Evolutionary conservation across 768 basidiomycete genomes (phyloP), one percentile per base, ranked within the genome.

Genomic region (Pisolithus sp.): DNA sequence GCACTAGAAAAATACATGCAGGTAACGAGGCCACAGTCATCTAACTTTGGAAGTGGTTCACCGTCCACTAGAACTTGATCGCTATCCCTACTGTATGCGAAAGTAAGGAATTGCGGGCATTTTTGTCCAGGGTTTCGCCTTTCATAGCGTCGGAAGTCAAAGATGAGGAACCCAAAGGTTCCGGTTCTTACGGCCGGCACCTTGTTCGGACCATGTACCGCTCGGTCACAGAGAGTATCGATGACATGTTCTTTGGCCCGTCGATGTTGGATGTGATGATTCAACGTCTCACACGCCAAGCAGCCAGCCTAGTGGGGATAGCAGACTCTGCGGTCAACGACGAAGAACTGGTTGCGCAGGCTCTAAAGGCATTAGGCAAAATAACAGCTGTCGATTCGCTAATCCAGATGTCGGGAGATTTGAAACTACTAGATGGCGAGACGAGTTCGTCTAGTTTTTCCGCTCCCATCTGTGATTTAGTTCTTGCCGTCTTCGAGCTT

Each of bases 241-340:
- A 99, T 66, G 96, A 98, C 67, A 91, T 96, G 80, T 86, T 95
- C 69, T 92, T 95, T 57, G 93, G 91, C 3, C 94, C 89, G 2
- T 93, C 92, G 1, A 93, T 96, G 91, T 71, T 97, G 41, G 93
- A 97, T 64, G 86, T 94, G 42, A 89, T 95, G 78, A 90, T 95
- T 40, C 86, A 91, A 59, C 83, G 93, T 2, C 80, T 97, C 17
- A 91, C 87, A 0, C 80, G 84, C 28, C 93, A 97, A 68, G 93
- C 89, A 0, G 89, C 89, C 9, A 90, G 93, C 62, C 83, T 93
- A 53, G 86, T 85, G 3, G 93, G 91, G 2, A 82, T 93, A 49
- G 85, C 81, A 12, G 89, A 87, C 8, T 82, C 83, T 2, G 86
- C 81, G 0, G 72, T 90, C 24, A 80, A 84, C 57, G 89, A 92